Evolutionary conservation across 2,329 filamentous ascomycete species (phyloP).

Genomic region (Aurifilum marmelostoma): DNA sequence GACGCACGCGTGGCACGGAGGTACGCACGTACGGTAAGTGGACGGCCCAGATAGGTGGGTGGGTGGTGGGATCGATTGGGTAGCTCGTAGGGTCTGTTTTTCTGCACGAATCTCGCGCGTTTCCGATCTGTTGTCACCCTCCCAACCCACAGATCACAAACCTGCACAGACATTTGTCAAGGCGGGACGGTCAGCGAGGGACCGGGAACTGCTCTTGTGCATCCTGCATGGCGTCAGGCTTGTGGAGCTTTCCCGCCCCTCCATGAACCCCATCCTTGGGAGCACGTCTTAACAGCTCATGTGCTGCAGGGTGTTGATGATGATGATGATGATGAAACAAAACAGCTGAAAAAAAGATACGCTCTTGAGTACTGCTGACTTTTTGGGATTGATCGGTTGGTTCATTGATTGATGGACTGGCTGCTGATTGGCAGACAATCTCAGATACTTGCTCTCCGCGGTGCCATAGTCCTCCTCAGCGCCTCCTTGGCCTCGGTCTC

Average conservation of each 20-base stretch:
- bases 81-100: background rate
- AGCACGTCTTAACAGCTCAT: too few relatives aligned
- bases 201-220: slow-evolving; percentile 25
- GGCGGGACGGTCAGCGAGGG: background rate
- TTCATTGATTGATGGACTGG: background rate
- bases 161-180: too few relatives aligned
- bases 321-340: background rate
- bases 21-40: too few relatives aligned
- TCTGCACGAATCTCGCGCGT: background rate
- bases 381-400: background rate
- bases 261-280: background rate
- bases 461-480: slow-evolving; percentile 77
- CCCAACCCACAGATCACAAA: background rate
- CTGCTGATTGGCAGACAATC: background rate
- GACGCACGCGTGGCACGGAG: too few relatives aligned
- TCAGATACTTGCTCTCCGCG: slow-evolving; percentile 75
- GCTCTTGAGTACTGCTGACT: background rate
- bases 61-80: background rate
- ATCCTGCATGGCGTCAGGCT: slow-evolving; percentile 22
- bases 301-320: too few relatives aligned
- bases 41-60: too few relatives aligned
- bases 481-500: slow-evolving; percentile 79
- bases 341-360: background rate
- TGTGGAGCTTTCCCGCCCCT: background rate
- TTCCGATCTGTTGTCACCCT: slow-evolving; percentile 4